These are phyloP conservation scores for Cyanidium caldarium DNA, from an alignment of 23 red algal genomes.

Conservation along the genomic window DNA sequence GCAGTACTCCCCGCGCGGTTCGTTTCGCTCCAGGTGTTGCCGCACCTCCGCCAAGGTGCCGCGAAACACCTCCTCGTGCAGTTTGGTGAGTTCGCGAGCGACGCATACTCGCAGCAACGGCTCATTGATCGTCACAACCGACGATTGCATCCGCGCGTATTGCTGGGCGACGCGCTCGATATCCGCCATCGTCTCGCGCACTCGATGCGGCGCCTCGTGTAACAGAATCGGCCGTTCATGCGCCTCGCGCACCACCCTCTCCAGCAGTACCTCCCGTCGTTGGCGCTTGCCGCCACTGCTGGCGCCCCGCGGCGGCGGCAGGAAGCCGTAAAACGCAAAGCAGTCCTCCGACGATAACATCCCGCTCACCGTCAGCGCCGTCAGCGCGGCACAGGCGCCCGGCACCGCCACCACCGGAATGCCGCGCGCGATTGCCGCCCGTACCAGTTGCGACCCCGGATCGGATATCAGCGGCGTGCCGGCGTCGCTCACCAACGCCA, in stretches of 20 bases:
- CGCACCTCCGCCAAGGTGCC: not conserved
- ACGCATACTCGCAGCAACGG: conserved; percentile 2
- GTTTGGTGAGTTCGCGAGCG: conserved; percentile 78
- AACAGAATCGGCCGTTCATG: conserved; percentile 23
- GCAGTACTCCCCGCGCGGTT: conserved; percentile 40
- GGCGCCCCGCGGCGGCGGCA: conserved; percentile 21
- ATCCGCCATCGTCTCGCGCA: conserved; percentile 28
- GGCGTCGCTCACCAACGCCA: conserved; percentile 72
- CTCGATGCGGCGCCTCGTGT: conserved; percentile 74
- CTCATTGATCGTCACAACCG: not conserved
- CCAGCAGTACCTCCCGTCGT: conserved; percentile 2
- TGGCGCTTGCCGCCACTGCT: not conserved
- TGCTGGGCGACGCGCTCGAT: not conserved
- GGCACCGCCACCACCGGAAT: conserved; percentile 57
- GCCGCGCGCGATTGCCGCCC: conserved; percentile 22
- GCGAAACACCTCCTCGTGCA: conserved; percentile 51
- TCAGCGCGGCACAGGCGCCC: conserved; percentile 54
- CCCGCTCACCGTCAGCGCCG: conserved; percentile 33
- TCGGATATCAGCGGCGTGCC: conserved; percentile 71
- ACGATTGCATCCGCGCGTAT: not conserved
- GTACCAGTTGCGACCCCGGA: conserved; percentile 46
- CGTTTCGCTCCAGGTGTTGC: not conserved
- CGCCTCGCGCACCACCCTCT: conserved; percentile 6
- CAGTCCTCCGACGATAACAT: not conserved
- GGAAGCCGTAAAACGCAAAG: conserved; percentile 72